phyloP scores from a whole-genome alignment of 805 yeast genomes.

The Nakazawaea wickerhamii region DNA sequence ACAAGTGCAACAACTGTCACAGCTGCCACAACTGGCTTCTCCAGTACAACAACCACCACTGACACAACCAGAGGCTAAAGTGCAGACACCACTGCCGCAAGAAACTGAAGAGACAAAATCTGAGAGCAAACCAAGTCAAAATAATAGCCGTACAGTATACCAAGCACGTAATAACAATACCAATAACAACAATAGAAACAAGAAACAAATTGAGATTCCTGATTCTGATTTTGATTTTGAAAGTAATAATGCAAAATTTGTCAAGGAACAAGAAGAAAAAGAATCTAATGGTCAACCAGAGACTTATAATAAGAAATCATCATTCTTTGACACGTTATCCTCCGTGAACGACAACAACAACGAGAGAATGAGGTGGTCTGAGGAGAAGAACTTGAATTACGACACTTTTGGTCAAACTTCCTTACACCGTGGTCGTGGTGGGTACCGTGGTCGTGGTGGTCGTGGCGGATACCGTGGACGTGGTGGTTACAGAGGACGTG shows the following conservation, averaged over 20 bases:
- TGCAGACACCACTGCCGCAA: slow-evolving; percentile 9
- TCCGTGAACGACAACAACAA: slow-evolving; percentile 47
- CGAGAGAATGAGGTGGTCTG: slow-evolving; percentile 55
- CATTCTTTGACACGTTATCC: slow-evolving; percentile 86
- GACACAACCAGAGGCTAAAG: slow-evolving; percentile 1
- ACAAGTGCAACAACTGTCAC: slow-evolving; percentile 14
- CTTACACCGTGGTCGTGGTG: slow-evolving; percentile 44
- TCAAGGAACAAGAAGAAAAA: slow-evolving; percentile 33
- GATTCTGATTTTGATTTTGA: slow-evolving; percentile 71
- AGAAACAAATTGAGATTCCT: slow-evolving; percentile 32
- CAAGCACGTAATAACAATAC: slow-evolving; percentile 14
- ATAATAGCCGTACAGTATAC: slow-evolving; percentile 12
- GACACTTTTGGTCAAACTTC: slow-evolving; percentile 82
- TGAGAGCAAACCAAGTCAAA: background rate
- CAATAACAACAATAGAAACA: slow-evolving; percentile 2
- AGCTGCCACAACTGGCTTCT: slow-evolving; percentile 4
- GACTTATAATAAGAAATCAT: slow-evolving; percentile 71
- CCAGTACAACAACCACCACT: slow-evolving; percentile 12
- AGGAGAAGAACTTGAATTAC: slow-evolving; percentile 65
- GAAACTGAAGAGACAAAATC: background rate
- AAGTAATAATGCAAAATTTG: slow-evolving; percentile 66
- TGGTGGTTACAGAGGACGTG: slow-evolving; percentile 15
- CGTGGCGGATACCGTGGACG: slow-evolving; percentile 31
- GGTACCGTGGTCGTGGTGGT: slow-evolving; percentile 33
- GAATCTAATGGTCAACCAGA: slow-evolving; percentile 25